phyloP scores from a whole-genome alignment of 1,284 basidiomycete genomes.

The Apiotrichum porosum region DNA sequence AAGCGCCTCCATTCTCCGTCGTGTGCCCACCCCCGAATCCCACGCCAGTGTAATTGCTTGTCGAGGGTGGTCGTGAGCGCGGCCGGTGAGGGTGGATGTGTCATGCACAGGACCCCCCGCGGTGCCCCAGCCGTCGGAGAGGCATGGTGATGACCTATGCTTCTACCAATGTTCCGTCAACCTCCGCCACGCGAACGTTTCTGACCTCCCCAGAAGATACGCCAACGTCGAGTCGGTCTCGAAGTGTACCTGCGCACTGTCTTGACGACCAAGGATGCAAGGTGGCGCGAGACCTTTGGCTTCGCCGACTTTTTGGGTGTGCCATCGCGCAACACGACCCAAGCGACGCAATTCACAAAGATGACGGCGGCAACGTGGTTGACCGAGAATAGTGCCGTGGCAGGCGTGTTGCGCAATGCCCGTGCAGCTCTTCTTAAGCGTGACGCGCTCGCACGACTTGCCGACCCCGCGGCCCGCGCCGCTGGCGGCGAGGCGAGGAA shows the following conservation, averaged over 20 bases:
- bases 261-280: constrained; percentile 68
- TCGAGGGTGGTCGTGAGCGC: too few species aligned
- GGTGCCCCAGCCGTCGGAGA: too few species aligned
- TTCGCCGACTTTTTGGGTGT: constrained; percentile 84
- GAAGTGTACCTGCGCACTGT: constrained; percentile 85
- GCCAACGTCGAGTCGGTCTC: constrained; percentile 68
- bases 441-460: constrained; percentile 69
- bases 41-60: too few species aligned
- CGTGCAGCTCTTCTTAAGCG: constrained; percentile 80
- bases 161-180: too few species aligned
- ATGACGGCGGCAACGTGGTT: constrained; percentile 75
- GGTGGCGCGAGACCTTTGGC: constrained; percentile 73
- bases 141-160: too few species aligned
- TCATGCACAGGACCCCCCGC: too few species aligned
- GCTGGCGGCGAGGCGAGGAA: constrained; percentile 78
- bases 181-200: too few species aligned
- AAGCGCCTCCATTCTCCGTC: too few species aligned
- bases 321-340: constrained; percentile 48
- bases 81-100: too few species aligned
- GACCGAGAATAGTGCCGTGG: constrained; percentile 71
- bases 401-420: constrained; percentile 67
- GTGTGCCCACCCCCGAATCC: too few species aligned
- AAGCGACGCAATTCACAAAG: constrained; percentile 37
- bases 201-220: constrained; percentile 53
- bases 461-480: constrained; percentile 70